Evolutionary conservation across 495 filamentous ascomycete species (phyloP), one percentile per base, ranked within the genome.

Genomic region (Polyplosphaeria fusca): DNA sequence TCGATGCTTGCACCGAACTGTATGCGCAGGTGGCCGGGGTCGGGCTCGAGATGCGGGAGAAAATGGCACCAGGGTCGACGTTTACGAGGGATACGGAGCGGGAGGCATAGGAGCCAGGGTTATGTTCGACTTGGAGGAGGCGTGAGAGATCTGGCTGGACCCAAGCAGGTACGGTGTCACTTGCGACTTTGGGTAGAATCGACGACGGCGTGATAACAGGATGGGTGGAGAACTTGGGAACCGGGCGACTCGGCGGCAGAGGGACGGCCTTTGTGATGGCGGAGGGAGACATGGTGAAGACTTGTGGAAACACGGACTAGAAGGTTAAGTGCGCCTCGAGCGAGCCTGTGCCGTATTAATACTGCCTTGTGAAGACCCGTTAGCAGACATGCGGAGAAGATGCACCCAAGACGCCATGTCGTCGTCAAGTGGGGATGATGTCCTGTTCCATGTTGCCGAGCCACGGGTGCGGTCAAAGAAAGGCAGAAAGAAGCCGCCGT

Each of bases 1-100:
- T 68, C 25, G 79, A 79, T 26, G 79, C 80, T 67, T 90, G 86
- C 18, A 89, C 86, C 13, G 80, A 85, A 12, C 82, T 81, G 69
- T 88, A 89, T 20, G 85, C 84, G 44, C 67, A 60, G 3, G 64
- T 47, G 52, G 76, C 78, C 13, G 67, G 58, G 13, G 55, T 66
- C 13, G 61, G 52, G 46, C n/a, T 60, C 5, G 81, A 81, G 55
- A 82, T 86, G 12, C 80, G 79, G 46, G 83, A 76, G 66, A 84
- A 87, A 37, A 75, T 68, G 24, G 69, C 79, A 53, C 82, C 86
- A 3, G 86, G 79, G 9, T 84, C 81, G 3, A 88, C 76, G 18
- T 76, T 66, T 58, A 86, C 69, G 37, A 76, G 76, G 32, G 84
- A 87, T 58, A 80, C 66, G 57, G 83, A 82, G 51, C 82, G 79